A percentile compares a stretch with the other conserved stretches of the same genome.
phyloP scores from a whole-genome alignment of 164 flowering plant genomes.

The Vitis riparia region DNA sequence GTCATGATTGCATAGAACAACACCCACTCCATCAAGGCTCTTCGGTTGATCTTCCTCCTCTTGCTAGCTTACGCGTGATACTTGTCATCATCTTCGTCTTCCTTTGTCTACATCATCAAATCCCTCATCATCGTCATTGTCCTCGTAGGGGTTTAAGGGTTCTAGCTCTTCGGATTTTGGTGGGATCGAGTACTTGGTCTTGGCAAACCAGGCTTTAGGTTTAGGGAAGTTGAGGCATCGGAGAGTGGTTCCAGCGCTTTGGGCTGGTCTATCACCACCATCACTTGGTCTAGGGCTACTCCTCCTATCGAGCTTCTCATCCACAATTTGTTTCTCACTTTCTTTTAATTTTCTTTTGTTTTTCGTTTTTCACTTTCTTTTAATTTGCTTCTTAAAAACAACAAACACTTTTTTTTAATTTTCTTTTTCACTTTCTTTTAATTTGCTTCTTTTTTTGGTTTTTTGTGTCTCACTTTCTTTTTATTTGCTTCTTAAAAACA shows the following conservation, averaged over 20 bases:
- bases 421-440: too few species aligned
- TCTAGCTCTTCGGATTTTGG: neutral
- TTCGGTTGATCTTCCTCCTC: conserved; percentile 14
- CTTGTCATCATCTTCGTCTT: conserved; percentile 9
- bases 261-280: too few species aligned
- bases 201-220: conserved; percentile 35
- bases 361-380: too few species aligned
- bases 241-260: conserved; percentile 5
- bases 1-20: conserved; percentile 22
- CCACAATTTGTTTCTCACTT: too few species aligned
- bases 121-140: conserved; percentile 7
- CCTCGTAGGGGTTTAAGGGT: neutral
- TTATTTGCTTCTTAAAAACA: too few species aligned
- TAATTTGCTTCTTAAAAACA: too few species aligned
- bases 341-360: too few species aligned
- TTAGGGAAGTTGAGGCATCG: conserved; percentile 37
- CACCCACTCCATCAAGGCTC: conserved; percentile 25
- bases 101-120: conserved; percentile 1
- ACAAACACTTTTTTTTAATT: too few species aligned
- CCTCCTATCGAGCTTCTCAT: too few species aligned
- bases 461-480: too few species aligned
- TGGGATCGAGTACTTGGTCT: conserved; percentile 19
- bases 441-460: too few species aligned
- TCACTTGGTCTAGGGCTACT: too few species aligned
- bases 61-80: conserved; percentile 6